Evolutionary conservation across 768 basidiomycete genomes (phyloP).

Genomic region (Dacryopinax spathularia): DNA sequence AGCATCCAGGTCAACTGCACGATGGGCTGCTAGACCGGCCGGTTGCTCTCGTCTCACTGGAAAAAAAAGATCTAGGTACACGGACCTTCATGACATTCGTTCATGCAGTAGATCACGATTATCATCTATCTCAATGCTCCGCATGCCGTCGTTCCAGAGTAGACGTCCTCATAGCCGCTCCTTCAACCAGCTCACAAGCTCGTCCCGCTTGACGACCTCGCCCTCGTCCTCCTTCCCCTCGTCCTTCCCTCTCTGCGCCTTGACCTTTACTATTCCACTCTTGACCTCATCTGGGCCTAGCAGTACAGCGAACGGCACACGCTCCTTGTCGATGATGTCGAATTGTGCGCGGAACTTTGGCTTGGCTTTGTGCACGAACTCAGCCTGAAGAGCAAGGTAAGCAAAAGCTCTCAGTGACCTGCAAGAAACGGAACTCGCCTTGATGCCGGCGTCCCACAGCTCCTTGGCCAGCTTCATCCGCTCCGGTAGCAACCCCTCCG

Average conservation of each 20-base stretch:
- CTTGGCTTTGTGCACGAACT: slow-evolving; percentile 85
- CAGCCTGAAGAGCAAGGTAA: slow-evolving; percentile 39
- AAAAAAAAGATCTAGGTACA: no score
- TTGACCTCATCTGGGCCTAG: slow-evolving; percentile 78
- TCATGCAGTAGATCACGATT: neutral
- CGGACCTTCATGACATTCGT: neutral
- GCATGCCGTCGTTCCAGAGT: neutral
- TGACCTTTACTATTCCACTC: slow-evolving; percentile 73
- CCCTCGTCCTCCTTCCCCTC: slow-evolving; percentile 48
- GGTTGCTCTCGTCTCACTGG: neutral
- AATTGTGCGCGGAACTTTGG: slow-evolving; percentile 82
- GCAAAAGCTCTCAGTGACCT: neutral
- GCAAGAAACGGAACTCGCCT: slow-evolving; percentile 35
- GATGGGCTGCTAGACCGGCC: neutral
- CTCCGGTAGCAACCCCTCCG: slow-evolving; percentile 77
- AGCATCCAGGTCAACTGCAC: neutral
- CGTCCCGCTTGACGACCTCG: slow-evolving; percentile 43
- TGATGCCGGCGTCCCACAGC: slow-evolving; percentile 74
- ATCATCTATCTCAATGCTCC: neutral
- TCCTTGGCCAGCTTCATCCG: slow-evolving; percentile 66
- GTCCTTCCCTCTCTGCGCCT: slow-evolving; percentile 58
- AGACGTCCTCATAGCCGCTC: slow-evolving; percentile 13
- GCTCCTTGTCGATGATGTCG: slow-evolving; percentile 77
- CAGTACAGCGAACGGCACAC: slow-evolving; percentile 85
- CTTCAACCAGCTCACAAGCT: slow-evolving; percentile 48